phyloP scores from a whole-genome alignment of 2,329 filamentous ascomycete genomes.

The Pestalotiopsis sp. region DNA sequence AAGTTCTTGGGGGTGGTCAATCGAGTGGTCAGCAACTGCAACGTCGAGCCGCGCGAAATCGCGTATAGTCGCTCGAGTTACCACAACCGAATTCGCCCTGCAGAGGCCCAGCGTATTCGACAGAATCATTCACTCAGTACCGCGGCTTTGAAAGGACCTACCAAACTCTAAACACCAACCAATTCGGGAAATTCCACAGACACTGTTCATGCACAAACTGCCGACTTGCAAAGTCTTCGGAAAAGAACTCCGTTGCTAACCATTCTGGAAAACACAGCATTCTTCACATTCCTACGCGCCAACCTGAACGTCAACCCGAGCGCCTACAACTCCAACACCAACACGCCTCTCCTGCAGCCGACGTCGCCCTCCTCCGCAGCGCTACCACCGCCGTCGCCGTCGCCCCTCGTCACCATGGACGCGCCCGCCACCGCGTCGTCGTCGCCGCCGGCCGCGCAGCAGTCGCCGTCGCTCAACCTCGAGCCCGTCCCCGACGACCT shows the following conservation, averaged over 20 bases:
- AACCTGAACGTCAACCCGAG: slow-evolving; percentile 72
- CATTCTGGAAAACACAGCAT: slow-evolving; percentile 57
- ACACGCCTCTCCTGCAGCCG: slow-evolving; percentile 66
- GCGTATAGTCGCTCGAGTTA: not conserved
- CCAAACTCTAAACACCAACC: not conserved
- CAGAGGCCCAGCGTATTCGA: not conserved
- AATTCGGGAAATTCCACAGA: not conserved
- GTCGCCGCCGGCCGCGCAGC: not conserved
- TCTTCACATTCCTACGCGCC: slow-evolving; percentile 80
- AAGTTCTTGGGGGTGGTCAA: not conserved
- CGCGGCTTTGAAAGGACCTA: not conserved
- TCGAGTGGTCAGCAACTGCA: not conserved
- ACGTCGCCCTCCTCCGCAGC: slow-evolving; percentile 41
- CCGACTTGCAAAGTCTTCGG: not conserved
- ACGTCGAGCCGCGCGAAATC: not conserved
- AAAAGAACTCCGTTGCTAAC: slow-evolving; percentile 20
- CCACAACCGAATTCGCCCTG: not conserved
- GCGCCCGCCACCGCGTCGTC: slow-evolving; percentile 33
- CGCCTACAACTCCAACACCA: slow-evolving; percentile 63
- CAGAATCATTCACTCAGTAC: not conserved
- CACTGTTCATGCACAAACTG: not conserved
- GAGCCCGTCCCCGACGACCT: slow-evolving; percentile 50
- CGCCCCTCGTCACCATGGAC: slow-evolving; percentile 39
- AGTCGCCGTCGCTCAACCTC: not conserved
- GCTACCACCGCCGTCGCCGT: slow-evolving; percentile 38